Evolutionary conservation across 73 alveolate genomes (phyloP), one percentile per base, ranked within the genome.

Genomic region (Paramecium octaurelia): DNA sequence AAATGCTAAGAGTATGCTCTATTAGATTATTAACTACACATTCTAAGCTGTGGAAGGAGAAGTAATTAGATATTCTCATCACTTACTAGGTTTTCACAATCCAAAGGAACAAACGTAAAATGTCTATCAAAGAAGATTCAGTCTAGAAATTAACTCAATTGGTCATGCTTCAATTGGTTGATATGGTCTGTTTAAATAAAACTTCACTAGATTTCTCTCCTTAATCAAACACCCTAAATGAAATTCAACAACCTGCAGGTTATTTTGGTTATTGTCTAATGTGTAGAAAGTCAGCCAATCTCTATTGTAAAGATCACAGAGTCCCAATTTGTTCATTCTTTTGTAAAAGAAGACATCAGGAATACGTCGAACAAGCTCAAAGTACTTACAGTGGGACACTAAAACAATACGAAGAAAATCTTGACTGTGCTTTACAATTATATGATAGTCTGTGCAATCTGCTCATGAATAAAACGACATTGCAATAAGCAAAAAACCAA

Each of bases 261-360:
- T 93, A 93, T 64, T 98, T 98, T 95, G 99, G 99, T 9, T 98
- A 99, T 99, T 98, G 99, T 93, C 80, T 96, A 88, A 96, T 96
- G 57, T 98, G 99, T 86, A 93, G 99, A 94, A 95, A 95, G 27
- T 84, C 94, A 16, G 99, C 99, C 1, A 92, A 98, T 89, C 95
- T 95, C 59, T 97, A 97, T 95, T 97, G 99, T 92, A 98, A 95
- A 80, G 97, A 96, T 35, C 92, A 96, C 57, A 86, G 96, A 94
- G 95, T 96, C 27, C 99, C 99, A 21, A 92, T 98, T 4, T 98
- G 99, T 93, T 97, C 99, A 10, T 93, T 94, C 71, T 95, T 92
- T n/a, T 98, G 99, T 80, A 98, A 98, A 93, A 91, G 93, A 90
- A 77, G 76, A 73, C 96, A 96, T 92, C 58, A 69, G 11, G 70